Evolutionary conservation across 768 basidiomycete genomes (phyloP), one percentile per base, ranked within the genome.

Genomic region (Russula olivacea): DNA sequence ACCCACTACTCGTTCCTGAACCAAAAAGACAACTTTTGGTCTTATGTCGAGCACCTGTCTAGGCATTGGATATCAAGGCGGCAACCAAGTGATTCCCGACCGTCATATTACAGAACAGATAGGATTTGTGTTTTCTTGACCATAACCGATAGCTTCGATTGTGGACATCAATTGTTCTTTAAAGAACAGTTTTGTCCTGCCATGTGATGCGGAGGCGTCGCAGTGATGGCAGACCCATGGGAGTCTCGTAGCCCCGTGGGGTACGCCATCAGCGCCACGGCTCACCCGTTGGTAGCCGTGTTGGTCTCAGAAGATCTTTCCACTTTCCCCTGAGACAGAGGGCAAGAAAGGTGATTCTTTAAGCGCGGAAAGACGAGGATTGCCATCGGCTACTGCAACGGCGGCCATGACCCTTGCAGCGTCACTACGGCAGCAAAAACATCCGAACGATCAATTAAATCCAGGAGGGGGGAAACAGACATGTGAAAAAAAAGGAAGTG

Each of bases 291-390:
- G 30, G 40, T 55, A 2, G 7, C 55, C 28, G 41, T 11, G 10
- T 23, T 8, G 28, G 23, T 7, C 19, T 52, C 40, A 59, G 12
- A 63, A 61, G 3, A 65, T 40, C 32, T 60, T 45, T 15, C 58
- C 54, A 5, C 51, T 55, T 3, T 64, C 61, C n/a, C 66, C 63
- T 11, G 73, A 65, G 3, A 75, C 55, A 2, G 74, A 66, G 11
- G 72, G 73, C 8, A 75, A 55, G 58, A 74, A 75, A 1, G 70
- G 49, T 14, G 73, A 73, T 36, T 74, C 71, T 50, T 71, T 73
- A 8, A 71, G 55, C 21, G 71, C 40, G 25, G 73, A 71, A 1
- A 75, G 66, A 21, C 69, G 65, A 2, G 67, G 69, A 0, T 38
- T 51, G 2, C 63, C 70, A 4, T 60, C 65, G 51, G 51, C 70